Conservation (phyloP, 2,329 filamentous ascomycete species). For the Epichloe sp. region DNA sequence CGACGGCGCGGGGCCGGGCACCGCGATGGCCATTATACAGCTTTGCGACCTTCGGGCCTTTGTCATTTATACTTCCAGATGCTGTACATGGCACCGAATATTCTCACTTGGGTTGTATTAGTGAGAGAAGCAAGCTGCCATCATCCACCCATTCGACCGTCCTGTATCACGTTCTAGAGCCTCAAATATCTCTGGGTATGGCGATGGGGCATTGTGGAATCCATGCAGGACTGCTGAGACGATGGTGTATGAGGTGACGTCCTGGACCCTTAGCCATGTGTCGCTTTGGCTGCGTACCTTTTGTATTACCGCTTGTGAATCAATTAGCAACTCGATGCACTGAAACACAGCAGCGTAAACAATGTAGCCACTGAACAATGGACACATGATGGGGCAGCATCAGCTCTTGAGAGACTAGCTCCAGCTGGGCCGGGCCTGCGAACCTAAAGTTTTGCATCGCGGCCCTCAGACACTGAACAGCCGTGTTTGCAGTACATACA, state of each 20-base stretch:
- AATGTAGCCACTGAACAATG: neutral
- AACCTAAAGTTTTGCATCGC: neutral
- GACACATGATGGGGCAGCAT: neutral
- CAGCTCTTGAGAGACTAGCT: too few species aligned
- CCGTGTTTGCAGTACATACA: neutral
- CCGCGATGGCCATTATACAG: neutral
- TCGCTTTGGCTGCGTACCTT: neutral
- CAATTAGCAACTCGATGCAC: neutral
- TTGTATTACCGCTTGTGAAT: neutral
- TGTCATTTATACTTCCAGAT: neutral
- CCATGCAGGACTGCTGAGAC: neutral
- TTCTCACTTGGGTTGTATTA: neutral
- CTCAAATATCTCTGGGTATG: neutral
- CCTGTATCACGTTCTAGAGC: slow-evolving; percentile 1
- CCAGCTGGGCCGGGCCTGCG: neutral
- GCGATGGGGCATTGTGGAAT: neutral
- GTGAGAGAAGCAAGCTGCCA: neutral
- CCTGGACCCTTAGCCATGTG: neutral
- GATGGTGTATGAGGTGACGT: neutral
- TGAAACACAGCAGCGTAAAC: neutral
- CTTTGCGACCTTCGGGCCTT: too few species aligned
- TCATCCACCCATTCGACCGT: neutral
- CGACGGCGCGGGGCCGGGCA: neutral
- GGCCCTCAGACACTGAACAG: neutral
- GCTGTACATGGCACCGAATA: neutral